Evolutionary conservation across 345 rosid genomes (phyloP).

Genomic region (Eucalyptus globulus): DNA sequence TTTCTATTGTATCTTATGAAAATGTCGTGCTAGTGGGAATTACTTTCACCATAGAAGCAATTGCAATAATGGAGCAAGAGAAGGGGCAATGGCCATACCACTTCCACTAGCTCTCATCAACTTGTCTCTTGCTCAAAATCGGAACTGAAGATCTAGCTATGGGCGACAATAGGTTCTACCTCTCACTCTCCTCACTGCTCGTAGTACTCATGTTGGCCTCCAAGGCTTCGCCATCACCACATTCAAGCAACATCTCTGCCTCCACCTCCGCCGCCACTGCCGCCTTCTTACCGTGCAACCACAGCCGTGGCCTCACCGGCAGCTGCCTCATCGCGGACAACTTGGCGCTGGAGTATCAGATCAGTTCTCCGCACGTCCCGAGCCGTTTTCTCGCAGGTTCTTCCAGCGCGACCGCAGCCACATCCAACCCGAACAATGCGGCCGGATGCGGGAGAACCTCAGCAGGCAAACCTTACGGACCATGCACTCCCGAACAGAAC

Average conservation of each 20-base stretch:
- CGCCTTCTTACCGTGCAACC: not conserved
- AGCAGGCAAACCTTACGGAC: not conserved
- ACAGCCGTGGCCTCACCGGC: not conserved
- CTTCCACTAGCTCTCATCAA: not conserved
- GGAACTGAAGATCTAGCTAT: not conserved
- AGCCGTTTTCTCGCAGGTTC: not conserved
- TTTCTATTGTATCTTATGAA: not conserved
- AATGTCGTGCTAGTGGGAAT: not conserved
- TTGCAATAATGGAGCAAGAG: not conserved
- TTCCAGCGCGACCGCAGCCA: not conserved
- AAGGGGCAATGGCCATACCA: not conserved
- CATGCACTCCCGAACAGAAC: not conserved
- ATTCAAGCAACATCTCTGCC: not conserved
- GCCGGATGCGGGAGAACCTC: not conserved
- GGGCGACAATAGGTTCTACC: not conserved
- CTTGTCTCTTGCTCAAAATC: not conserved
- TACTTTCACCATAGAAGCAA: not conserved
- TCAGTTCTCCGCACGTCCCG: not conserved
- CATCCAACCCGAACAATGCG: not conserved
- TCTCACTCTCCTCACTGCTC: not conserved
- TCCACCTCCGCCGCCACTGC: not conserved
- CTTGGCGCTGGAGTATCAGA: not conserved
- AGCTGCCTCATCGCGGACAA: not conserved
- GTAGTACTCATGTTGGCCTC: not conserved
- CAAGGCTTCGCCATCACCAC: not conserved